Evolutionary conservation across 768 basidiomycete genomes (phyloP).

Genomic region (Kwoniella europaea): DNA sequence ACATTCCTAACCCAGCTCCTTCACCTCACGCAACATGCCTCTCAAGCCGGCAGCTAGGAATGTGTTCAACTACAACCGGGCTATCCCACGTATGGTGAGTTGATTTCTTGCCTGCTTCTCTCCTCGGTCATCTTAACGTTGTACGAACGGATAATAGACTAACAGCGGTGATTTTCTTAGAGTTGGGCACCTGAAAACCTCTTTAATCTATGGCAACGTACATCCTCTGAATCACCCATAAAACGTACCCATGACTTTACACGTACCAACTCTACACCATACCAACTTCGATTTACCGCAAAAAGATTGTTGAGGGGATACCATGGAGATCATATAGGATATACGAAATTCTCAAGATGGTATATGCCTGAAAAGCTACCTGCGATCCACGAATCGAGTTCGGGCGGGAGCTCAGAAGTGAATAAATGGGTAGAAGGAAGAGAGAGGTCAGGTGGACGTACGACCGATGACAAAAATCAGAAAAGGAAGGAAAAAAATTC

Average conservation of each 20-base stretch:
- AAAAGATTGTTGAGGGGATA: conserved; percentile 88
- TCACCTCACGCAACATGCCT: conserved; percentile 36
- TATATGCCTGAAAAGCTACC: conserved; percentile 86
- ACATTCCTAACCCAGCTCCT: neutral
- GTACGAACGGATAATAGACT: neutral
- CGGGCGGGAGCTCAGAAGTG: conserved; percentile 16
- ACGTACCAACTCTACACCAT: conserved; percentile 68
- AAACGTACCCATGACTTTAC: conserved; percentile 66
- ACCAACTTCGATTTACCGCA: conserved; percentile 87
- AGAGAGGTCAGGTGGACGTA: conserved; percentile 57
- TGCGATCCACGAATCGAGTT: conserved; percentile 54
- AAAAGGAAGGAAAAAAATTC: conserved; percentile 65
- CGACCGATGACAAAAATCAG: conserved; percentile 62
- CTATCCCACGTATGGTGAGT: conserved; percentile 57
- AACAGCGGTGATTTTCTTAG: conserved; percentile 59
- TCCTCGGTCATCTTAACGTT: neutral
- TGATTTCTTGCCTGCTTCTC: neutral
- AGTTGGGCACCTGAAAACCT: conserved; percentile 88
- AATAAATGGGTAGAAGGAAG: conserved; percentile 60
- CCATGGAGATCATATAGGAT: conserved; percentile 92
- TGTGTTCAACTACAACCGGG: conserved; percentile 53
- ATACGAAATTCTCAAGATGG: conserved; percentile 92
- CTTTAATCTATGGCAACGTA: conserved; percentile 85
- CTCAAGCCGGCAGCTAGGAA: conserved; percentile 47
- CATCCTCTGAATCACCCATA: conserved; percentile 59